Base-by-base conservation (phyloP, 441 rosid genomes). In the Erysimum cheiri region DNA sequence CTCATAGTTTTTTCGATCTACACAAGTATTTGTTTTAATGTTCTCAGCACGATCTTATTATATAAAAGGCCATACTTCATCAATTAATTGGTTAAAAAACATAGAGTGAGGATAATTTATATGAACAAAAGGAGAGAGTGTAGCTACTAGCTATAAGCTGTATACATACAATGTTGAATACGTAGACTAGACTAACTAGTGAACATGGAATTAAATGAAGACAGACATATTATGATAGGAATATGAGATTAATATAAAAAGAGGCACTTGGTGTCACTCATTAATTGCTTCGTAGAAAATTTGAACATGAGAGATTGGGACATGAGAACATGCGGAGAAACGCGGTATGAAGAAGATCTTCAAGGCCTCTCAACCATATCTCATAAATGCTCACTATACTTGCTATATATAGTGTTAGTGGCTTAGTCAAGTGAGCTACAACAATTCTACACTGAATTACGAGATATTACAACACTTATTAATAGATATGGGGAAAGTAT, bases 401-500 rank as follows among this genome's bases (percentile, higher is more conserved):
- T 41, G 1, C 64, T 77, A 28, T 28, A 73, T 26, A 6, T 67
- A 61, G 58, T 67, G 43, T 43, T 37, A 4, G 1, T 61, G 49
- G 4, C 74, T 52, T 48, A 40, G 48, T 15, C 46, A 33, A 69
- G 62, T 63, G 71, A 70, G 71, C 31, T 10, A 72, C 15, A 33
- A 65, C 66, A 63, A 40, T 17, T 50, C 67, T 70, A 17, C 35
- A 62, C 39, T 29, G 8, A 19, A 46, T 4, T 4, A 59, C 11
- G 69, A 63, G 62, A 46, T 32, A 61, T 41, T 44, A 39, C 0
- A 65, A n/a, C 49, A 33, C 24, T 26, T 26, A 31, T 2, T 44
- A 33, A 10, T 40, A 49, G 63, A 82, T 33, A 87, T 85, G 92
- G 82, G 83, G 71, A 84, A 76, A 48, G 8, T 74, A 44, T 71